Base-by-base conservation (phyloP, 257 asterid species). In the Rehmannia glutinosa region DNA sequence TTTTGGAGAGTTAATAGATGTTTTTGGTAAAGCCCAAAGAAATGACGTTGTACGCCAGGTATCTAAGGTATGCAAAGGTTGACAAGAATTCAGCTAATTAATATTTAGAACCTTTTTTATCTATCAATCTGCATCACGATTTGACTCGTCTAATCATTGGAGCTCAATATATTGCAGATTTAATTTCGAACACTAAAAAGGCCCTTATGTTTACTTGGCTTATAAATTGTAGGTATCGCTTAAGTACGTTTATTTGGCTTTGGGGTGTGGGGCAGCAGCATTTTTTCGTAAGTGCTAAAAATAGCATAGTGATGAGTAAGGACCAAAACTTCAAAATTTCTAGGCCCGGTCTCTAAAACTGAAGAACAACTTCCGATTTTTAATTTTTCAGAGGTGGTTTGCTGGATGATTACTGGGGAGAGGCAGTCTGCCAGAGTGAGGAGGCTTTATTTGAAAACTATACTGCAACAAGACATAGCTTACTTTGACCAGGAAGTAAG, bases 371-470 rank as follows among this genome's bases (percentile, higher is more conserved):
- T n/a, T n/a, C n/a, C n/a, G n/a, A n/a, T n/a, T n/a, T n/a, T n/a
- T n/a, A n/a, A n/a, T n/a, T n/a, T n/a, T n/a, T 17, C 87, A 77
- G 68, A 76, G 91, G 73, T 91, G 84, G 77, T 78, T 86, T 9
- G 68, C 82, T 1, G 49, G 86, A 69, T n/a, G n/a, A 45, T 87
- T 36, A 73, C 72, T 75, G 19, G 81, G 82, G n/a, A n/a, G n/a
- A n/a, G n/a, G n/a, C n/a, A n/a, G n/a, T n/a, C n/a, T n/a, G n/a
- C n/a, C n/a, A n/a, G n/a, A n/a, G n/a, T n/a, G n/a, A n/a, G n/a
- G n/a, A n/a, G n/a, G n/a, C n/a, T n/a, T n/a, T n/a, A n/a, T 51
- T 61, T 84, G 33, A 64, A 54, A 51, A 64, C 77, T 8, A 62
- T 87, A 20, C 77, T 87, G 45, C 73, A 70, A 33, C 91, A 87